These are phyloP conservation scores for Cryptosporidium ubiquitum DNA, from an alignment of 169 alveolate genomes.

Conservation along the genomic window DNA sequence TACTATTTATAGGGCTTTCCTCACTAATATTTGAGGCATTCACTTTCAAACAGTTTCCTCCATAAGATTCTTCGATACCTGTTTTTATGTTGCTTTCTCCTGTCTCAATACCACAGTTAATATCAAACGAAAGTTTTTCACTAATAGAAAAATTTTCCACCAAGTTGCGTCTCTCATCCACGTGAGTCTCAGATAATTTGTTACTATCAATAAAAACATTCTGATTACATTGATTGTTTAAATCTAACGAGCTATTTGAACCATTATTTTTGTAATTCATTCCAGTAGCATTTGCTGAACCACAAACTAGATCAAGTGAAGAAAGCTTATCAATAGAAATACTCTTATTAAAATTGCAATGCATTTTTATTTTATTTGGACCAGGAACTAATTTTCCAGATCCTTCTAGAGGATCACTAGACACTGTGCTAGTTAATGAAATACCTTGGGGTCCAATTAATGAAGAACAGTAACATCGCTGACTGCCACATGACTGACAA, in stretches of 20 bases:
- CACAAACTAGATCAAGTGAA: background rate
- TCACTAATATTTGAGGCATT: constrained; percentile 2
- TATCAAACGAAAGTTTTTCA: constrained; percentile 8
- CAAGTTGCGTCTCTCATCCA: constrained; percentile 19
- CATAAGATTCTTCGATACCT: background rate
- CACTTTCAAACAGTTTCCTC: background rate
- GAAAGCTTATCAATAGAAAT: background rate
- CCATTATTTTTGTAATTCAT: background rate
- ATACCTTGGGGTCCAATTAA: background rate
- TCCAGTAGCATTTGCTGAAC: background rate
- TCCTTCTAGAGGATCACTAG: background rate
- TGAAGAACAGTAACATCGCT: constrained; percentile 26
- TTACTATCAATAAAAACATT: constrained; percentile 2
- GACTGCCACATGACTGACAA: constrained; percentile 33
- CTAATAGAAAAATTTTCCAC: background rate
- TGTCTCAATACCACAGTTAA: background rate
- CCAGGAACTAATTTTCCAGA: background rate
- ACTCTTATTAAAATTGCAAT: background rate
- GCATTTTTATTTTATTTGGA: background rate
- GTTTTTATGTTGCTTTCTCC: background rate
- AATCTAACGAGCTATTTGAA: constrained; percentile 20
- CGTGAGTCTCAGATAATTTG: background rate
- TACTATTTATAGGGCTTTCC: constrained; percentile 23
- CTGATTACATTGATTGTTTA: background rate
- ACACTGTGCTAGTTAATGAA: background rate